Conservation (phyloP, 345 rosid species). For the Xanthoceras sorbifolium region DNA sequence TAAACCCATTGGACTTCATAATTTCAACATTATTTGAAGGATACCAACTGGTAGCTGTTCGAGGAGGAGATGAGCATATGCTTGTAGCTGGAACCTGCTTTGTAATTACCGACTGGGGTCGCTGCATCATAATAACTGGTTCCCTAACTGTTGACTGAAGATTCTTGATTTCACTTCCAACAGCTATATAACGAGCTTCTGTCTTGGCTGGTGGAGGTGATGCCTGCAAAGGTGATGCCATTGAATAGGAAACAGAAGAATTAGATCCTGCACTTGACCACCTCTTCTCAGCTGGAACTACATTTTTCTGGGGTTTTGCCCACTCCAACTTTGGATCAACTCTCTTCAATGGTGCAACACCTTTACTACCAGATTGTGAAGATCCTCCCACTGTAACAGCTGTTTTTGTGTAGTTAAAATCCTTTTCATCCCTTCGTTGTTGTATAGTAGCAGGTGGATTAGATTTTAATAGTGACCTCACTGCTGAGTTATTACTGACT, state of each 20-base stretch:
- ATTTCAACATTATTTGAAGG: slow-evolving; percentile 50
- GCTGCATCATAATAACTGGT: slow-evolving; percentile 69
- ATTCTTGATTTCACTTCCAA: slow-evolving; percentile 56
- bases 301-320: slow-evolving; percentile 61
- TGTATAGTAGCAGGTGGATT: slow-evolving; percentile 36
- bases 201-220: slow-evolving; percentile 49
- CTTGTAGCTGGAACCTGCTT: slow-evolving; percentile 50
- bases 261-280: slow-evolving; percentile 52
- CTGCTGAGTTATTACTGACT: slow-evolving; percentile 40
- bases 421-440: slow-evolving; percentile 64
- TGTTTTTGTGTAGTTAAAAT: slow-evolving; percentile 58
- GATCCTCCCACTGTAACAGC: slow-evolving; percentile 33
- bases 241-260: slow-evolving; percentile 49
- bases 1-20: slow-evolving; percentile 57
- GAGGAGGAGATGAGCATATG: slow-evolving; percentile 54
- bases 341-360: slow-evolving; percentile 56
- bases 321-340: slow-evolving; percentile 58
- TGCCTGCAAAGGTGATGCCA: slow-evolving; percentile 59
- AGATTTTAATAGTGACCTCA: slow-evolving; percentile 42
- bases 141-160: slow-evolving; percentile 57
- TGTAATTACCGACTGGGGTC: slow-evolving; percentile 56
- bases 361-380: slow-evolving; percentile 44
- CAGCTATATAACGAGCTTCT: slow-evolving; percentile 50
- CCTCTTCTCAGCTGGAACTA: slow-evolving; percentile 51
- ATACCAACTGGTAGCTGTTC: slow-evolving; percentile 53